These are phyloP conservation scores for Ananas comosus DNA, from an alignment of 176 grass and related monocot species.

Conservation along the genomic window DNA sequence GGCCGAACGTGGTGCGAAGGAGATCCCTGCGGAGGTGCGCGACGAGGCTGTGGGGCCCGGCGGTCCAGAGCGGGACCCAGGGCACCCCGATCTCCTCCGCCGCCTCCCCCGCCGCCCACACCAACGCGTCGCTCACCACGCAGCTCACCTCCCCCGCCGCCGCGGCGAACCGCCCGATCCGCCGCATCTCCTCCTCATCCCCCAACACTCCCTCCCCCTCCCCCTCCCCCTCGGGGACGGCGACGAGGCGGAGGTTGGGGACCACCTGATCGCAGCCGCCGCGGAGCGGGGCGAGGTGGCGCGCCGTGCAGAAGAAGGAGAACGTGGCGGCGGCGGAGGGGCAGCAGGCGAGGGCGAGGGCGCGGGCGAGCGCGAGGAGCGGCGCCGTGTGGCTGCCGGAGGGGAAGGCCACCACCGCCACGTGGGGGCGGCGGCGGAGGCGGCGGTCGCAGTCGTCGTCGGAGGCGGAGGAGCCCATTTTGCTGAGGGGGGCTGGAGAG, in stretches of 20 bases:
- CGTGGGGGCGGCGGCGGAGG: conserved; percentile 10
- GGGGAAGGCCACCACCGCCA: conserved; percentile 46
- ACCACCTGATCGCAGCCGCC: not conserved
- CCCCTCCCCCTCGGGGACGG: not conserved
- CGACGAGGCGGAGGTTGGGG: conserved; percentile 33
- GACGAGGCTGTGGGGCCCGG: conserved; percentile 23
- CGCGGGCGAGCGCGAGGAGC: conserved; percentile 33
- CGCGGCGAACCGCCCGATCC: conserved; percentile 36
- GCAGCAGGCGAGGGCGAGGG: conserved; percentile 38
- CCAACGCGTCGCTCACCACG: conserved; percentile 46
- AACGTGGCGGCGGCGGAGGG: conserved; percentile 1
- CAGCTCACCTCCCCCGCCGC: conserved; percentile 32
- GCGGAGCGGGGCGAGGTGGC: conserved; percentile 8
- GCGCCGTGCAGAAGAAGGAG: conserved; percentile 34
- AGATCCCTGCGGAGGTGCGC: conserved; percentile 47
- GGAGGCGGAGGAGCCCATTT: not conserved
- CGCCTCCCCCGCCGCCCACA: conserved; percentile 46
- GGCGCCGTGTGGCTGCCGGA: conserved; percentile 50
- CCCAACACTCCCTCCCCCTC: not conserved
- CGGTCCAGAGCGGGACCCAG: conserved; percentile 46
- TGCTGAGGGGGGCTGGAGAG: no score
- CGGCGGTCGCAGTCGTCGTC: not conserved
- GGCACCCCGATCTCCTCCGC: conserved; percentile 8
- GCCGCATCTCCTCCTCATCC: conserved; percentile 1
- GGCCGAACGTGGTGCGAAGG: conserved; percentile 4